Base-by-base conservation (phyloP, 129 eudicot species). In the Dittrichia graveolens region DNA sequence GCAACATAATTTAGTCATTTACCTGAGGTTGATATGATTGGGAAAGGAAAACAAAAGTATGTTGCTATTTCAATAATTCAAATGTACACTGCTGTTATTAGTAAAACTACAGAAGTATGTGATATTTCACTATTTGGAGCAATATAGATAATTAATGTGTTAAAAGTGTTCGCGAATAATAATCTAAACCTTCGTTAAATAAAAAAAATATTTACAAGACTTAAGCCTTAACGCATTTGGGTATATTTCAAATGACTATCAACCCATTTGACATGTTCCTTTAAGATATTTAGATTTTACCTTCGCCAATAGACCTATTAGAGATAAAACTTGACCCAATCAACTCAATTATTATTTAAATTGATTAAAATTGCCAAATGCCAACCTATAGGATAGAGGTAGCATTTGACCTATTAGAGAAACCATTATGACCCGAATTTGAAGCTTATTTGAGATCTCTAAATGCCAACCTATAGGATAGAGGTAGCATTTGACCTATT, bases 361-460 rank as follows among this genome's bases (percentile, higher is more conserved):
- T 7, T 9, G 34, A 34, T 16, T 53, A 34, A 53, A 7, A 53
- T 6, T 7, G 35, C 9, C 34, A 53, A 53, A 6, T n/a, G n/a
- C n/a, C n/a, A n/a, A n/a, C n/a, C n/a, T n/a, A n/a, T n/a, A n/a
- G n/a, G n/a, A n/a, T n/a, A n/a, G n/a, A n/a, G n/a, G n/a, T n/a
- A n/a, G n/a, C n/a, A n/a, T n/a, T n/a, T n/a, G n/a, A n/a, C n/a
- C n/a, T n/a, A n/a, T n/a, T n/a, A n/a, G n/a, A n/a, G n/a, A n/a
- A n/a, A n/a, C n/a, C n/a, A n/a, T n/a, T n/a, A n/a, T n/a, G n/a
- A n/a, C 66, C 66, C 13, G 37, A n/a, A 58, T 34, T 58, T 49
- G 38, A 68, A 50, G 60, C 61, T 49, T 68, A 50, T 5, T 48
- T 35, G 35, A 68, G 47, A 68, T 68, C 24, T 14, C 18, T 45